Conservation (phyloP, 805 yeast species). For the Millerozyma acaciae region DNA sequence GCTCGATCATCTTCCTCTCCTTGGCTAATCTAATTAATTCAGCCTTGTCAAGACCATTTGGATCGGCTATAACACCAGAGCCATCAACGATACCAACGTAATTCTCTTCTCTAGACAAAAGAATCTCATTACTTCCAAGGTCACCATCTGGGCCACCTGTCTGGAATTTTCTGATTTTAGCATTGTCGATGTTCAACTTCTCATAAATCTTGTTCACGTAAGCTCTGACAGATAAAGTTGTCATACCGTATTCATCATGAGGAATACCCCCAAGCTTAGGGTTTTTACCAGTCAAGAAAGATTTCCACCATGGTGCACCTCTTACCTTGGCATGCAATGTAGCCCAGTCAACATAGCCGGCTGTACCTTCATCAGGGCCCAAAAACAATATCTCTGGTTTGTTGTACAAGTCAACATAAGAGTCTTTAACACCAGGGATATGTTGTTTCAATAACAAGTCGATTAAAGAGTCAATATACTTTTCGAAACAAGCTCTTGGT, state of each 20-base stretch:
- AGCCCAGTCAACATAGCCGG: constrained; percentile 95
- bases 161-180: constrained; percentile 72
- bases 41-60: constrained; percentile 75
- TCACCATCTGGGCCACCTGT: constrained; percentile 99
- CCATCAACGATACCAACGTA: constrained; percentile 94
- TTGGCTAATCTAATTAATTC: constrained; percentile 80
- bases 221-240: constrained; percentile 89
- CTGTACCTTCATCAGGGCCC: constrained; percentile 99
- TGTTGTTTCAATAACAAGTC: constrained; percentile 73
- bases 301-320: constrained; percentile 98
- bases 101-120: constrained; percentile 74
- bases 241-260: constrained; percentile 97
- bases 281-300: constrained; percentile 94
- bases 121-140: constrained; percentile 91
- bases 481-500: constrained; percentile 82
- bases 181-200: constrained; percentile 59
- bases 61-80: constrained; percentile 91
- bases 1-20: constrained; percentile 67
- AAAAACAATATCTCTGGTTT: constrained; percentile 88
- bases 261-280: constrained; percentile 95
- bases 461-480: constrained; percentile 86
- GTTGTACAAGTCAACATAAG: constrained; percentile 78
- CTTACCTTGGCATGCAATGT: constrained; percentile 86
- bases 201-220: constrained; percentile 85
- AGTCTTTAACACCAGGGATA: constrained; percentile 74